Percentiles rank a stretch among this genome's conserved stretches.
These are phyloP conservation scores for Pseudogymnoascus sp. DNA, from an alignment of 2,329 filamentous ascomycete species.

Conservation along the genomic window DNA sequence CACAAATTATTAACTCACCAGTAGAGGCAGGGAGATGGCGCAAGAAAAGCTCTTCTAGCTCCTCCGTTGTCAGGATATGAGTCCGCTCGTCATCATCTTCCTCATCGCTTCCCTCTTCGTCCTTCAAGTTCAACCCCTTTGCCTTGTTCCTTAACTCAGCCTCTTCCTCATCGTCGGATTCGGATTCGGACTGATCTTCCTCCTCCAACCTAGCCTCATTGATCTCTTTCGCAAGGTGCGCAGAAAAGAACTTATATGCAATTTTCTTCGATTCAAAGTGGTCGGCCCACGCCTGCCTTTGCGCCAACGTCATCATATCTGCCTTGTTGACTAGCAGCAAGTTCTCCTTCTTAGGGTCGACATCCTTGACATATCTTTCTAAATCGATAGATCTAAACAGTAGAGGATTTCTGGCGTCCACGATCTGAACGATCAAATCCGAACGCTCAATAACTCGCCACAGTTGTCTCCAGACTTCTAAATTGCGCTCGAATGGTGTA, in stretches of 20 bases:
- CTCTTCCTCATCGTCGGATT: constrained; percentile 32
- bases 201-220: constrained; percentile 61
- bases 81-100: constrained; percentile 42
- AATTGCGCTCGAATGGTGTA: constrained; percentile 94
- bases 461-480: constrained; percentile 95
- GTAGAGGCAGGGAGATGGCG: constrained; percentile 58
- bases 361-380: constrained; percentile 88
- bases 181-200: constrained; percentile 33
- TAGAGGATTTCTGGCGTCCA: constrained; percentile 89
- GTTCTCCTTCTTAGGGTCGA: constrained; percentile 82
- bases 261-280: constrained; percentile 77
- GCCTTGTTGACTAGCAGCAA: constrained; percentile 94
- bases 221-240: constrained; percentile 79
- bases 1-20: constrained; percentile 34
- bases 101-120: constrained; percentile 29
- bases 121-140: constrained; percentile 30
- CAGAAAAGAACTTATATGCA: constrained; percentile 94
- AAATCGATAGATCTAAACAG: constrained; percentile 92
- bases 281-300: constrained; percentile 76
- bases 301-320: constrained; percentile 91
- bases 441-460: constrained; percentile 98
- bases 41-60: constrained; percentile 83
- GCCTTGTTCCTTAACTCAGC: constrained; percentile 36
- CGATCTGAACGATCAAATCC: constrained; percentile 94
- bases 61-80: constrained; percentile 83